These are phyloP conservation scores for Simplicillium aogashimaense DNA, from an alignment of 2,329 filamentous ascomycete genomes.

Conservation along the genomic window DNA sequence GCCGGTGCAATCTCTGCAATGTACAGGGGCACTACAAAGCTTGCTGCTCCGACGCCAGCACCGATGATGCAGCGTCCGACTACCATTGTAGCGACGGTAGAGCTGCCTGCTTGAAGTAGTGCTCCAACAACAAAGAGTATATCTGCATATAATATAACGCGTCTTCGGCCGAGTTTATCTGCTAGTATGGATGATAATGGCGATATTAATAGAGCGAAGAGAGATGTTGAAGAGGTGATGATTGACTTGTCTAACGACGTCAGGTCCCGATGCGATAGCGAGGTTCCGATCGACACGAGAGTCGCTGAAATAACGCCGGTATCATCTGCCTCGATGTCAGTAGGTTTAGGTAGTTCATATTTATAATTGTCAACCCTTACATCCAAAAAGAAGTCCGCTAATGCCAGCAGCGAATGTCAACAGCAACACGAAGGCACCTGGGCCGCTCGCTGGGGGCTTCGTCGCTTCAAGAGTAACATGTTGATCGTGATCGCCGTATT, in stretches of 20 bases:
- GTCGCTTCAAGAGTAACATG: slow-evolving; percentile 15
- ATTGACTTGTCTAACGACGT: slow-evolving; percentile 59
- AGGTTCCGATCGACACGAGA: slow-evolving; percentile 51
- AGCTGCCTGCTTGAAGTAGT: slow-evolving; percentile 49
- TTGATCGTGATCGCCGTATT: slow-evolving; percentile 9
- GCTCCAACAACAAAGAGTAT: slow-evolving; percentile 61
- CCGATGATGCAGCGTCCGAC: slow-evolving; percentile 60
- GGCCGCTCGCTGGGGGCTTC: slow-evolving; percentile 18
- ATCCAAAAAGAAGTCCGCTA: slow-evolving; percentile 59
- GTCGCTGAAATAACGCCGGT: slow-evolving; percentile 62
- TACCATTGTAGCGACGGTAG: slow-evolving; percentile 54
- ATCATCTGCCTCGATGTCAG: slow-evolving; percentile 36
- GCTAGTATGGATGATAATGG: slow-evolving; percentile 56
- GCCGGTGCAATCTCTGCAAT: slow-evolving; percentile 80
- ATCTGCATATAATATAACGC: slow-evolving; percentile 54
- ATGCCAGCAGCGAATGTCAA: slow-evolving; percentile 57
- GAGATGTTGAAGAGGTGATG: slow-evolving; percentile 59
- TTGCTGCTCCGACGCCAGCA: slow-evolving; percentile 63
- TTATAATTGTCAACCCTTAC: slow-evolving; percentile 28
- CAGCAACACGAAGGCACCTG: slow-evolving; percentile 47
- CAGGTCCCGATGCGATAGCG: slow-evolving; percentile 45
- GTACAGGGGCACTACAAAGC: slow-evolving; percentile 78
- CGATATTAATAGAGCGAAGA: slow-evolving; percentile 55
- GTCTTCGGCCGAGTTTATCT: slow-evolving; percentile 50
- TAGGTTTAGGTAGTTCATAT: slow-evolving; percentile 4